phyloP scores from a whole-genome alignment of 225 moss, liverwort and hornwort genomes.

The Polytrichum formosum region DNA sequence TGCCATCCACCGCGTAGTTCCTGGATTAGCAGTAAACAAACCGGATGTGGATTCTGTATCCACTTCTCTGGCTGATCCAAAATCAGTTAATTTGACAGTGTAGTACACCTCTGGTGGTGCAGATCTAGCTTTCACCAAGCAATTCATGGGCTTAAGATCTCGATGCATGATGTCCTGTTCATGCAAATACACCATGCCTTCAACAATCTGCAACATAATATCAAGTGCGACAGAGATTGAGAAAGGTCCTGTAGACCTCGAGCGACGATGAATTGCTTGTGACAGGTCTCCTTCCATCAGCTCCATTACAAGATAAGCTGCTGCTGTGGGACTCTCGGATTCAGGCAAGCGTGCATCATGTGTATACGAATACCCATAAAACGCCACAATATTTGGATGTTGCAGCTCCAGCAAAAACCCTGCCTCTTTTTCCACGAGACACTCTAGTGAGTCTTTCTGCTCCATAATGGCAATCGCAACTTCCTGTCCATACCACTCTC shows the following conservation, averaged over 20 bases:
- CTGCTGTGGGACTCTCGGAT: no score
- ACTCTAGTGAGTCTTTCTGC: no score
- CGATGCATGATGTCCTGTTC: slow-evolving; percentile 13
- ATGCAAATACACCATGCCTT: slow-evolving; percentile 16
- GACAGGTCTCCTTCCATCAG: slow-evolving; percentile 5
- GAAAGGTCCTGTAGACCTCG: not conserved
- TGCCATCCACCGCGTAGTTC: not conserved
- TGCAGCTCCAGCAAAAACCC: slow-evolving; percentile 2
- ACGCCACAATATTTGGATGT: slow-evolving; percentile 16
- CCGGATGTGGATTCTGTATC: not conserved
- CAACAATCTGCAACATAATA: slow-evolving; percentile 5
- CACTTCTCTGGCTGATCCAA: not conserved
- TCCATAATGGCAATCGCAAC: not conserved
- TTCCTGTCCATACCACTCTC: not conserved
- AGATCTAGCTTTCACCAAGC: slow-evolving; percentile 12
- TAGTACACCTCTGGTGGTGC: not conserved
- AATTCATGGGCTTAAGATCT: slow-evolving; percentile 13
- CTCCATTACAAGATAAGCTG: slow-evolving; percentile 9
- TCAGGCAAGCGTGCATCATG: not conserved
- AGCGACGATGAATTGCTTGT: not conserved
- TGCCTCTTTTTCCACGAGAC: not conserved
- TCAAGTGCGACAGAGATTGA: not conserved
- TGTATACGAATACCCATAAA: not conserved
- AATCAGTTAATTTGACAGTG: slow-evolving; percentile 13
- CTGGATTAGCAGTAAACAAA: not conserved